phyloP scores from a whole-genome alignment of 306 rosid genomes.

The Citrullus amarus region DNA sequence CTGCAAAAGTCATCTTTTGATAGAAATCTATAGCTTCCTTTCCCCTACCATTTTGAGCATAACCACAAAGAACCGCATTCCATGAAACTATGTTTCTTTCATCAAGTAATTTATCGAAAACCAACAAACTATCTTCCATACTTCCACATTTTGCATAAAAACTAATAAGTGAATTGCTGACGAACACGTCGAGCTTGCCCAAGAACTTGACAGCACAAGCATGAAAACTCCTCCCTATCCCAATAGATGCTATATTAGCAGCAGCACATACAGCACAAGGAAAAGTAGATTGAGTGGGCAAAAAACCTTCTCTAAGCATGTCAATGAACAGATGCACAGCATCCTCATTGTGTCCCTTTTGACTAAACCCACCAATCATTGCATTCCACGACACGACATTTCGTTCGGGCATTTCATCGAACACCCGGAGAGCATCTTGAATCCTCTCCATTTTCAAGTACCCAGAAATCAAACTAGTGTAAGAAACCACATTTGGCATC shows the following conservation, averaged over 20 bases:
- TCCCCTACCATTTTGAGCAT: conserved; percentile 86
- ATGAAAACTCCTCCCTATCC: conserved; percentile 69
- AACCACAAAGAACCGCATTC: conserved; percentile 82
- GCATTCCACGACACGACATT: conserved; percentile 82
- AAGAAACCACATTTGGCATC: conserved; percentile 69
- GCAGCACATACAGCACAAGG: conserved; percentile 68
- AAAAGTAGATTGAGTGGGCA: conserved; percentile 66
- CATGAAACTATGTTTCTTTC: conserved; percentile 62
- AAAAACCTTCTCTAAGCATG: conserved; percentile 54
- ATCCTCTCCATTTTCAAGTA: conserved; percentile 45
- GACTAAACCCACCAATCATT: conserved; percentile 74
- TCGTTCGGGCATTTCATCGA: conserved; percentile 57
- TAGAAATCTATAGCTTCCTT: conserved; percentile 56
- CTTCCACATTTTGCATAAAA: conserved; percentile 80
- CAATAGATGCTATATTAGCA: conserved; percentile 63
- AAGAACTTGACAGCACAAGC: conserved; percentile 71
- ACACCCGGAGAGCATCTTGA: conserved; percentile 50
- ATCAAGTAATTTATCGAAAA: conserved; percentile 31
- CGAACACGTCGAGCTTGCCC: conserved; percentile 54
- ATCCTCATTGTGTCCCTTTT: conserved; percentile 71
- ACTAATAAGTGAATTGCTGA: conserved; percentile 55
- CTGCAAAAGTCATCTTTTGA: conserved; percentile 37
- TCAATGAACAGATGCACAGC: conserved; percentile 53
- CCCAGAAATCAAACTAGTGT: conserved; percentile 62
- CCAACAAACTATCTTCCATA: conserved; percentile 62